phyloP scores from a whole-genome alignment of 345 rosid species.

The Ceriops decandra region DNA sequence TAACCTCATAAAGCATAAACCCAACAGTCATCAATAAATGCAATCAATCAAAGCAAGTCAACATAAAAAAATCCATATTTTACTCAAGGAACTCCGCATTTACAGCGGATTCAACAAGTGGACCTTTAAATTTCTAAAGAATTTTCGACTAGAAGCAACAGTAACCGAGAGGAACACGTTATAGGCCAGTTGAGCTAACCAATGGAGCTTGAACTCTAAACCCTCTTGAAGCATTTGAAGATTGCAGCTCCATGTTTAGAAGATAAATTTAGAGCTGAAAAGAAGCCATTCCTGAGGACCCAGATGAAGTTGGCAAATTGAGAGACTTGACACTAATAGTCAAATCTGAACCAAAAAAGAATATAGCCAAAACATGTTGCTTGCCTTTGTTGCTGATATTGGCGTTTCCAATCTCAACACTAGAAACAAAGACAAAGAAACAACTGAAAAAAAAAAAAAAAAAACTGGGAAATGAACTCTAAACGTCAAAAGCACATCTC shows the following conservation, averaged over 20 bases:
- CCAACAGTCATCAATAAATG: neutral
- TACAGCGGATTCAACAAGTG: constrained; percentile 14
- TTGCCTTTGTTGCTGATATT: constrained; percentile 3
- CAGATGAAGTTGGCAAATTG: constrained; percentile 12
- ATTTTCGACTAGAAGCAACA: constrained; percentile 2
- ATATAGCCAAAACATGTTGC: neutral
- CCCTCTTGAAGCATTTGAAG: constrained; percentile 51
- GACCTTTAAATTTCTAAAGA: constrained; percentile 7
- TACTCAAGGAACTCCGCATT: constrained; percentile 17
- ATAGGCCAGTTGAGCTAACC: constrained; percentile 32
- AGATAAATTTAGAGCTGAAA: neutral
- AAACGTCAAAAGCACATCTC: neutral
- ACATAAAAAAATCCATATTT: constrained; percentile 3
- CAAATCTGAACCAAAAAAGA: constrained; percentile 20
- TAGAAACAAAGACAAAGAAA: constrained; percentile 4
- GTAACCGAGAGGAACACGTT: neutral
- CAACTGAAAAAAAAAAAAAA: constrained; percentile 1
- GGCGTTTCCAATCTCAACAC: constrained; percentile 1
- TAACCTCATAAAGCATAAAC: neutral
- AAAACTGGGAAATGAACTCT: neutral
- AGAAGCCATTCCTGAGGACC: constrained; percentile 1
- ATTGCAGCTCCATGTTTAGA: constrained; percentile 53
- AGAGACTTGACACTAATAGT: constrained; percentile 8
- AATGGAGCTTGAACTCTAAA: constrained; percentile 78
- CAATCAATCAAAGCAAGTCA: neutral